These are phyloP conservation scores for Silene latifolia DNA, from an alignment of 148 eudicot species.

Conservation along the genomic window DNA sequence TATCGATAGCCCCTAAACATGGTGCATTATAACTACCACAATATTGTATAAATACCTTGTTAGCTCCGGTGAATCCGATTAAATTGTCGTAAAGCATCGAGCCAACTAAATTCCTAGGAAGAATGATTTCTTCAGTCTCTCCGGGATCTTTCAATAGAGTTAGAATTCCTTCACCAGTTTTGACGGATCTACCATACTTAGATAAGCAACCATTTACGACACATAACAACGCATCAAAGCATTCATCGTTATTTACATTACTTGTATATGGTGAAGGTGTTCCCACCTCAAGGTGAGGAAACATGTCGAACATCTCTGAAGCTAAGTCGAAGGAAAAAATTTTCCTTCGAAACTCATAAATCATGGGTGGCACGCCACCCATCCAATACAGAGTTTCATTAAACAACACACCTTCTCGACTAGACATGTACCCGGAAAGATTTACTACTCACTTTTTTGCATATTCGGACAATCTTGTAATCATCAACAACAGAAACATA, in stretches of 20 bases:
- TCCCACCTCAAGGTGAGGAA: background rate
- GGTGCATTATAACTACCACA: background rate
- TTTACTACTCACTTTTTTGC: no score
- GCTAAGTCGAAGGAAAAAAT: slow-evolving; percentile 16
- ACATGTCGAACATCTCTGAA: slow-evolving; percentile 2
- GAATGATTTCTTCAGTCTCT: background rate
- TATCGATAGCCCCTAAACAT: background rate
- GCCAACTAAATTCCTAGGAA: background rate
- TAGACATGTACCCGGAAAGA: no score
- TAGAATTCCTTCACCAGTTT: background rate
- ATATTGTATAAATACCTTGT: slow-evolving; percentile 1
- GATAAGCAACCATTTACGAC: slow-evolving; percentile 13
- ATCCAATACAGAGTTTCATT: slow-evolving; percentile 6
- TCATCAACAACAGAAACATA: no score
- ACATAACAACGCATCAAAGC: background rate
- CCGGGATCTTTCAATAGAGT: background rate
- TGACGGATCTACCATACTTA: background rate
- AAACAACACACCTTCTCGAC: background rate
- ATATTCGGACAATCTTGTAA: no score
- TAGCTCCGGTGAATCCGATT: slow-evolving; percentile 2
- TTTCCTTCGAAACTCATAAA: background rate
- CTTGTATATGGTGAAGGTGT: background rate
- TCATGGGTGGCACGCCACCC: background rate
- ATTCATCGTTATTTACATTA: background rate
- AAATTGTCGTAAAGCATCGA: background rate